These are phyloP conservation scores for Lachancea kluyveri DNA, from an alignment of 805 yeast species.

Conservation along the genomic window DNA sequence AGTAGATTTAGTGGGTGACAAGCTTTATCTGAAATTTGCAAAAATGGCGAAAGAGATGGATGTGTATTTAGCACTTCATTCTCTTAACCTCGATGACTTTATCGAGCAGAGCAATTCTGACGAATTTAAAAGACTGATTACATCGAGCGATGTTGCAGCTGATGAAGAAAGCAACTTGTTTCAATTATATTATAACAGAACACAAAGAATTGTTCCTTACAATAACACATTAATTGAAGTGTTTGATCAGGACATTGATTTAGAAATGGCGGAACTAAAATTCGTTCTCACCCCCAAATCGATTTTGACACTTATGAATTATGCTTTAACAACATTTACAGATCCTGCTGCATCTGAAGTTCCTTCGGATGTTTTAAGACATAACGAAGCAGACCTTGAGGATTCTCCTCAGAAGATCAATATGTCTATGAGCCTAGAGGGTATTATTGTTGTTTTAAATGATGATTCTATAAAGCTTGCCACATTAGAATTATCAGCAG, in stretches of 20 bases:
- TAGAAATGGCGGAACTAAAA: slow-evolving; percentile 73
- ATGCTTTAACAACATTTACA: slow-evolving; percentile 79
- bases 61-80: slow-evolving; percentile 56
- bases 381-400: slow-evolving; percentile 51
- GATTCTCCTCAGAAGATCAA: slow-evolving; percentile 70
- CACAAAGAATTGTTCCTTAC: slow-evolving; percentile 52
- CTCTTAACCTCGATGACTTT: slow-evolving; percentile 68
- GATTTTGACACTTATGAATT: slow-evolving; percentile 70
- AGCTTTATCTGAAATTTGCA: slow-evolving; percentile 52
- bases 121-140: slow-evolving; percentile 62
- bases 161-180: slow-evolving; percentile 45
- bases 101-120: slow-evolving; percentile 55
- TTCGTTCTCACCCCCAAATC: slow-evolving; percentile 74
- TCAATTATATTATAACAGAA: slow-evolving; percentile 50
- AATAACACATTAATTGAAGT: slow-evolving; percentile 51
- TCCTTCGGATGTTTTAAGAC: slow-evolving; percentile 66
- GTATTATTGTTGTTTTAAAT: slow-evolving; percentile 67
- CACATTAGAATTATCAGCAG: slow-evolving; percentile 68
- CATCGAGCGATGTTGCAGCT: slow-evolving; percentile 41
- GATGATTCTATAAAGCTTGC: slow-evolving; percentile 83
- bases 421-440: slow-evolving; percentile 60
- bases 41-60: slow-evolving; percentile 57
- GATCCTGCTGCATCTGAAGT: slow-evolving; percentile 64
- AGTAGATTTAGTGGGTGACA: slow-evolving; percentile 66
- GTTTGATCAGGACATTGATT: slow-evolving; percentile 67